Evolutionary conservation across 345 rosid genomes (phyloP), one percentile per base, ranked within the genome.

Genomic region (Pelargonium nanum): DNA sequence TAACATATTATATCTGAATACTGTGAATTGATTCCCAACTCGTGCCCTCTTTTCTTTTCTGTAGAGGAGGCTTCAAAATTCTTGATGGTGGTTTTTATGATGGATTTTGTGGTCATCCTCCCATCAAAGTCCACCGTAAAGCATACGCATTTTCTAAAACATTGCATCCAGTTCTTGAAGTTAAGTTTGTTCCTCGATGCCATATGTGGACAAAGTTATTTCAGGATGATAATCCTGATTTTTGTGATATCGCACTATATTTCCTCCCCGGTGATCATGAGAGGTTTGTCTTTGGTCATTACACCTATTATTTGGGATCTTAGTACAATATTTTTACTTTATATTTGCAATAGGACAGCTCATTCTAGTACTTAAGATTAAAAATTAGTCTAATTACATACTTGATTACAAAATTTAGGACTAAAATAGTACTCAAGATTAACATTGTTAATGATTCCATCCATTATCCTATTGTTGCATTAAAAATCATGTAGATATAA

Each of bases 51-150:
- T 40, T 40, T 40, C 48, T 17, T 24, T 65, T 66, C 66, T 53
- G 24, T 71, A 86, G 90, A 59, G 94, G 90, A 30, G 68, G 75
- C 55, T 80, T 82, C 68, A 67, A 71, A 62, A 63, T 75, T 68
- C 17, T 24, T 52, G 75, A 73, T 59, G 68, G 64, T 23, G 65
- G 69, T 32, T 69, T 80, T 64, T 82, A 74, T 68, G 80, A 78
- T 51, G 78, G 78, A 26, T 75, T 82, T 73, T 61, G 51, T 60
- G 86, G 80, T 74, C 74, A 58, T 22, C 83, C 75, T 20, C 72
- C 88, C 53, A 57, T 71, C 68, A 69, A 26, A 60, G 68, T 80
- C 63, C 72, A 59, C 48, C 61, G 54, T 22, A 73, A 73, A 68
- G 85, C 86, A 51, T 72, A 62, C 16, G 68, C 70, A 20, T 68